Conservation (phyloP, 2,329 filamentous ascomycete genomes). For the Hypomyces rosellus region DNA sequence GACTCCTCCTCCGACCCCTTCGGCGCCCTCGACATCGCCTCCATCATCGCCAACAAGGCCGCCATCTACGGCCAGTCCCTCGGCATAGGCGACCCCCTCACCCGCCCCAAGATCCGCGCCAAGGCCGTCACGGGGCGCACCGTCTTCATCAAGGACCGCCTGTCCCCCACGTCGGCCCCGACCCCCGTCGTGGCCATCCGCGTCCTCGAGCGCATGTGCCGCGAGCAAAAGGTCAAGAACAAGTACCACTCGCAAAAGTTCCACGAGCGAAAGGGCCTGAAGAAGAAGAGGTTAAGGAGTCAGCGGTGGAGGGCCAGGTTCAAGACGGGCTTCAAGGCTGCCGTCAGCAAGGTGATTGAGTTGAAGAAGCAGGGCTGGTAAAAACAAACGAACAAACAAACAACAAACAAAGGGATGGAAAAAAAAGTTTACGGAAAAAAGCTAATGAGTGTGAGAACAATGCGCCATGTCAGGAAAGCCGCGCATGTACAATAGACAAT, state of each 20-base stretch:
- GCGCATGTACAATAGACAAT: conserved; percentile 7
- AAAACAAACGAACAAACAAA: background rate
- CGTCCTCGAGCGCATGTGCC: conserved; percentile 33
- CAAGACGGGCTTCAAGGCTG: conserved; percentile 59
- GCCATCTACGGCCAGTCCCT: conserved; percentile 17
- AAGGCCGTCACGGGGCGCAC: conserved; percentile 32
- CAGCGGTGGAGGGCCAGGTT: conserved; percentile 66
- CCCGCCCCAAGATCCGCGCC: conserved; percentile 24
- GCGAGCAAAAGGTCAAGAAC: conserved; percentile 49
- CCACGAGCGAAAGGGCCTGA: conserved; percentile 69
- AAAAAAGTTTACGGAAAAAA: background rate
- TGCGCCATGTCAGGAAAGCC: background rate
- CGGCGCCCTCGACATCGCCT: conserved; percentile 27
- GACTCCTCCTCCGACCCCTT: conserved; percentile 13
- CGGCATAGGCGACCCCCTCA: conserved; percentile 18
- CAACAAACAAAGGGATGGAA: background rate
- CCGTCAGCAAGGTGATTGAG: conserved; percentile 58
- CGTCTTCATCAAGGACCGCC: conserved; percentile 30
- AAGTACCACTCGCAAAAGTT: conserved; percentile 57
- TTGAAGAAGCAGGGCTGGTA: conserved; percentile 77
- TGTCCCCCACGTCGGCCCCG: conserved; percentile 22
- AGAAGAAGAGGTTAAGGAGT: conserved; percentile 67
- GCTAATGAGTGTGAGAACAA: background rate
- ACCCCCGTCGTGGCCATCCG: conserved; percentile 41
- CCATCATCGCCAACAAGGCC: conserved; percentile 28